Base-by-base conservation (phyloP, 2,329 filamentous ascomycete genomes). In the Aquanectria penicillioides region DNA sequence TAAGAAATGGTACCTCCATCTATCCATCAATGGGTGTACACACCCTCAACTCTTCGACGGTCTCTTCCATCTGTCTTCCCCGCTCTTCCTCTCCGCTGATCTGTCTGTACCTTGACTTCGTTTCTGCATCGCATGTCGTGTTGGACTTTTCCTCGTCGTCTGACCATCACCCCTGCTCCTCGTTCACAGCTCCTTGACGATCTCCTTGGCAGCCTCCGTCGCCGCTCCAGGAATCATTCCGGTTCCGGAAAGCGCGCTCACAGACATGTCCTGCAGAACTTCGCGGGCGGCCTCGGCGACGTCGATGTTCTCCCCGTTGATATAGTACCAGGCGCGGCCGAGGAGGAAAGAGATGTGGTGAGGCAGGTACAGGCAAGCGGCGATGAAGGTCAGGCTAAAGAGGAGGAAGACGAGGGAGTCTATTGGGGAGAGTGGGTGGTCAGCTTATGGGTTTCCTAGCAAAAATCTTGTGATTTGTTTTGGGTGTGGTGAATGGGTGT, bases 331-430 rank as follows among this genome's bases (percentile, higher is more conserved):
- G 51, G 93, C 89, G 73, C 94, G 91, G 73, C 88, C 87, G 72
- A 89, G 86, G 69, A 99, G 89, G 74, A 92, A 90, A 71, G 87
- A 84, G 71, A 98, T 81, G 80, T 98, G 94, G 72, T 96, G 90
- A 10, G 95, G 95, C 15, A 99, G 91, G 82, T 99, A 99, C 65
- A 98, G 88, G 64, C 92, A 90, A 50, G 89, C 89, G 67, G 93
- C 95, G 73, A 96, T 93, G 70, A 92, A 84, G 71, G 95, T 88
- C 79, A 98, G 89, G 72, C 90, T 89, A 77, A 92, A 84, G 74
- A 97, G 89, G 70, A 97, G 89, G 83, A 99, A 95, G 73, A 97
- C 86, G 71, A 97, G 85, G 22, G 93, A 94, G 81, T 96, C 94
- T 97, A 71, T 34, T 37, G 36, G 29, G 25, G 13, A 36, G 23